Evolutionary conservation across 352 stramenopile species (phyloP).

Genomic region (Phytopythium chamaehyphon): DNA sequence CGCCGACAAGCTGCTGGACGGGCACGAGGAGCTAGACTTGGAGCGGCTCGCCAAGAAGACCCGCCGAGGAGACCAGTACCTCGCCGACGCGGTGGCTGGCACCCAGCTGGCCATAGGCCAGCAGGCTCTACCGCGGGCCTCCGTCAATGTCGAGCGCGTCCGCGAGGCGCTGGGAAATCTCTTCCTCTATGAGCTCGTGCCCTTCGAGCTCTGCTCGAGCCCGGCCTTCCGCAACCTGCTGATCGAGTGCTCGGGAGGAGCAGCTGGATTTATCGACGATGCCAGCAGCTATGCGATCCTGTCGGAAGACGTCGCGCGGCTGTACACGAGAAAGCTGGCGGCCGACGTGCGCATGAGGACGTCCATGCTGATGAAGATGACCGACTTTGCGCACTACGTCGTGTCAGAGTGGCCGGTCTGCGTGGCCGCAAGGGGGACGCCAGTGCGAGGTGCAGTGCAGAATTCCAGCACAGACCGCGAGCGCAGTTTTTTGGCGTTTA

Average conservation of each 20-base stretch:
- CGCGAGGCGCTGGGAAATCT: conserved; percentile 54
- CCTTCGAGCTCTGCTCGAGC: conserved; percentile 63
- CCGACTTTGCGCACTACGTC: conserved; percentile 57
- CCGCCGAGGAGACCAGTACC: conserved; percentile 33
- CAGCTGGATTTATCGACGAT: conserved; percentile 29
- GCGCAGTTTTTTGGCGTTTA: conserved; percentile 34
- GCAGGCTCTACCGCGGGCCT: background rate
- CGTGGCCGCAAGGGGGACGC: background rate
- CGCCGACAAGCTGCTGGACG: conserved; percentile 20
- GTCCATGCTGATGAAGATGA: conserved; percentile 49
- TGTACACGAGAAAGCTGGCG: conserved; percentile 53
- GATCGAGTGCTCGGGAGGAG: conserved; percentile 43
- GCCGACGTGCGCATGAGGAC: conserved; percentile 42
- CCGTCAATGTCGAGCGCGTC: conserved; percentile 51
- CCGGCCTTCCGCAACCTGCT: conserved; percentile 55
- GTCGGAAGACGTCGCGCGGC: conserved; percentile 36
- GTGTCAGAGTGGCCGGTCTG: conserved; percentile 37
- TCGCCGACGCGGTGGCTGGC: conserved; percentile 19
- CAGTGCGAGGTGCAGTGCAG: background rate
- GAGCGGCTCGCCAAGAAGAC: conserved; percentile 29
- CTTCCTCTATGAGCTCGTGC: conserved; percentile 64
- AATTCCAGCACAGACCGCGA: background rate
- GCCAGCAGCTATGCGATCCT: conserved; percentile 36
- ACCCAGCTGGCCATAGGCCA: background rate
- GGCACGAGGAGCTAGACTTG: conserved; percentile 7